A percentile compares a stretch with the other conserved stretches of the same genome.
phyloP scores from a whole-genome alignment of 495 filamentous ascomycete genomes.

The Aspergillus indologenus region DNA sequence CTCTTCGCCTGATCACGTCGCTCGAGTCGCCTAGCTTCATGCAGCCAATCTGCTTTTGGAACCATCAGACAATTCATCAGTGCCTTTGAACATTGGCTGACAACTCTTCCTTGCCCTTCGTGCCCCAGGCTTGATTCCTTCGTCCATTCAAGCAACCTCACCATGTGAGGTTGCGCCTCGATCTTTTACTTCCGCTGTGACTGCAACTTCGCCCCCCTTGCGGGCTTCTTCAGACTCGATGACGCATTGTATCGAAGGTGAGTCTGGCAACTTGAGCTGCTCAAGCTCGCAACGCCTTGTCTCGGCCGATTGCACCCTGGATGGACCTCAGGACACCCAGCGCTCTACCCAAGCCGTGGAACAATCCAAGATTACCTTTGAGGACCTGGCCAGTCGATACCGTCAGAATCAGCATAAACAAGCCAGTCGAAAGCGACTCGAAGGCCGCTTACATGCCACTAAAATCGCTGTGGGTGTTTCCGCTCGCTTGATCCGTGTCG shows the following conservation, averaged over 20 bases:
- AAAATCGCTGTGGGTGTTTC: constrained; percentile 73
- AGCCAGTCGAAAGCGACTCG: constrained; percentile 38
- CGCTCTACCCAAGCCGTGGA: constrained; percentile 17
- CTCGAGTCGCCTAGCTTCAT: not conserved
- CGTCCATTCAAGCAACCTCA: constrained; percentile 26
- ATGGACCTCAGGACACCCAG: constrained; percentile 17
- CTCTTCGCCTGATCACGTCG: not conserved
- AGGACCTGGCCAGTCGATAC: constrained; percentile 42
- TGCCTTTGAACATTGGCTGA: constrained; percentile 13
- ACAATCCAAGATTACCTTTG: constrained; percentile 37
- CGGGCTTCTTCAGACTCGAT: constrained; percentile 13
- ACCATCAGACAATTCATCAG: not conserved
- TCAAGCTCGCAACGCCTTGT: constrained; percentile 33
- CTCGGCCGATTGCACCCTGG: constrained; percentile 21
- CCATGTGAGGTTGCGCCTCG: constrained; percentile 33
- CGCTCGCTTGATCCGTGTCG: constrained; percentile 73
- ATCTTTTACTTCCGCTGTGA: constrained; percentile 27
- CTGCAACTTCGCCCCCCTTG: constrained; percentile 24
- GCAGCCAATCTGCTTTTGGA: constrained; percentile 2
- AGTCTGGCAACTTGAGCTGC: constrained; percentile 41
- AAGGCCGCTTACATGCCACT: constrained; percentile 40
- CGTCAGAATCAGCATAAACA: constrained; percentile 45
- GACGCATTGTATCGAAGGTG: constrained; percentile 30
- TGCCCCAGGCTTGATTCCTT: constrained; percentile 28
- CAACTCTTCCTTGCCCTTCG: constrained; percentile 9